Evolutionary conservation across 2,329 filamentous ascomycete genomes (phyloP), one percentile per base, ranked within the genome.

Genomic region (Neofusicoccum cordaticola): DNA sequence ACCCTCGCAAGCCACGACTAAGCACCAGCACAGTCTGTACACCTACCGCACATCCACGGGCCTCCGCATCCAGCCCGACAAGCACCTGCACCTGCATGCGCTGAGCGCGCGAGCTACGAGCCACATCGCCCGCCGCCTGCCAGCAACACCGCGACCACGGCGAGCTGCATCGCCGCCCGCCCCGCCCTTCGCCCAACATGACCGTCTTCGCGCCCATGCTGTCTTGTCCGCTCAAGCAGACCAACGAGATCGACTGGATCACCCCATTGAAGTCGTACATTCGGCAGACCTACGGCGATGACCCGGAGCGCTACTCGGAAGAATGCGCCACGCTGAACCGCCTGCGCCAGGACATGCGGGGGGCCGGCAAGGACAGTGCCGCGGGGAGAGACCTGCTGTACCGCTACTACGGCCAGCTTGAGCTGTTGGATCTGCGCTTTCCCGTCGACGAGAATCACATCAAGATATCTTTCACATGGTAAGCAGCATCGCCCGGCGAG

Each of bases 401-500:
- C 78, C 87, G 95, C 75, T 99, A 99, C 80, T 99, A 99, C 76
- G 95, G 94, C 45, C 95, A 99, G 81, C 86, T 99, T 66, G 95
- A 99, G 81, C 84, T 99, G 61, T 82, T 99, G 67, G 95, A 99
- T 77, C 81, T 99, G 72, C 86, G 95, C 67, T 99, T 99, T 74
- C 96, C 96, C 0, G 93, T 99, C 51, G 95, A 99, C 72, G 95
- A 99, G 81, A 95, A 97, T 74, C 94, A 99, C 75, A 98, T 99
- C 81, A 98, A 98, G 81, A 97, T 99, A 73, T 92, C 91, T 7
- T 99, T 99, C 76, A 98, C 94, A 69, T 99, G 95, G 95, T 97
- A 86, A 68, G 81, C 56, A 5, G 8, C 4, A 7, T 7, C 27
- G 6, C 7, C 7, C 27, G 12, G 37, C 13, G 12, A 19, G 19